Base-by-base conservation (phyloP, 345 rosid genomes). In the Hirschfeldia incana region DNA sequence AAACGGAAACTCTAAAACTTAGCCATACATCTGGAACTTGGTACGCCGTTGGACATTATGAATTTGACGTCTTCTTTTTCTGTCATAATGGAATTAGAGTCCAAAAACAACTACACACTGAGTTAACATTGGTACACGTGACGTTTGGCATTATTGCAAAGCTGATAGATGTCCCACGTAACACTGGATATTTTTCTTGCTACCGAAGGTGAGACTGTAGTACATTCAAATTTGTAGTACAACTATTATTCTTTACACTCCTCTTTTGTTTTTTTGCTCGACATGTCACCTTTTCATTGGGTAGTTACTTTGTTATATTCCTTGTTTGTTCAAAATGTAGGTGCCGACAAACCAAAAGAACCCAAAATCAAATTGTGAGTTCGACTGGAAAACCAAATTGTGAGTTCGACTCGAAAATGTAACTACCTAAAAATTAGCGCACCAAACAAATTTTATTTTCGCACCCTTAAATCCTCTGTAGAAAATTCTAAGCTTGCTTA, bases 221-320 rank as follows among this genome's bases (percentile, higher is more conserved):
- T 65, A 75, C 78, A 75, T 75, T 75, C 66, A 75, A 37, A 36
- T 8, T 39, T 75, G 58, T 55, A 55, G 59, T 67, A 57, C 72
- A 75, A 57, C 58, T 57, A 57, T 36, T 55, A n/a, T 74, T 53
- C 71, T 53, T 65, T 17, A 65, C 65, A 37, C 37, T 53, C 46
- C 55, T 32, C 51, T 57, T 75, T 65, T 75, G 57, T 66, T 57
- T 44, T 66, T 66, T 66, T 66, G 21, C 42, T 66, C 42, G 0
- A 66, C 78, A 33, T 66, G 49, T 28, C 66, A 57, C 21, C 32
- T 57, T 55, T 59, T 59, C 6, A 57, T 75, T 75, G 78, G 78
- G 10, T 65, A 34, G 21, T 57, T 9, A 67, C 78, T 9, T 28
- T 75, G 32, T 66, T 66, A 27, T 65, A 74, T 66, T 55, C 72